A percentile compares a stretch with the other conserved stretches of the same genome.
Evolutionary conservation across 176 grass and related monocot genomes (phyloP).

Genomic region (Phoenix roebelenii): DNA sequence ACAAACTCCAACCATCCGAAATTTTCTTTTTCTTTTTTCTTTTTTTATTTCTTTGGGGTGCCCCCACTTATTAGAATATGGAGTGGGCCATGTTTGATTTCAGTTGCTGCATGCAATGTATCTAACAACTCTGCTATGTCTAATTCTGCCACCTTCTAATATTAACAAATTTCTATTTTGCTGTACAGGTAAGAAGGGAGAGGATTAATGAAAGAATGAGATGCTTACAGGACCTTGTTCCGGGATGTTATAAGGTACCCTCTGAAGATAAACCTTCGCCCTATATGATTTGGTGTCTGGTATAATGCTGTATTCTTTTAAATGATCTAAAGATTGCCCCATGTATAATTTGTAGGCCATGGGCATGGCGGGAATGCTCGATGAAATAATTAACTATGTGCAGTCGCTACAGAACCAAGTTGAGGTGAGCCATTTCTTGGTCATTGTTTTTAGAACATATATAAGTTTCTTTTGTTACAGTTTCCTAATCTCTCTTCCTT

Average conservation of each 20-base stretch:
- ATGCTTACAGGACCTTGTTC: constrained; percentile 21
- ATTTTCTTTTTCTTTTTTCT: too few relatives aligned
- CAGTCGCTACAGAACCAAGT: constrained; percentile 28
- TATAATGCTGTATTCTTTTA: neutral
- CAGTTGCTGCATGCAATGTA: neutral
- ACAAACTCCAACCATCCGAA: too few relatives aligned
- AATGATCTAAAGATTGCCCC: neutral
- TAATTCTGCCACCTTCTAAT: too few relatives aligned
- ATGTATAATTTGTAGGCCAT: neutral
- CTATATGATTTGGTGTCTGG: too few relatives aligned
- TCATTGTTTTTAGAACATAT: neutral
- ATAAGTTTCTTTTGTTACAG: neutral
- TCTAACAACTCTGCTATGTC: too few relatives aligned
- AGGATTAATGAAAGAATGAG: constrained; percentile 29
- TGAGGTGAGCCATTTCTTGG: constrained; percentile 1
- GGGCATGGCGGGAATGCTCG: constrained; percentile 18
- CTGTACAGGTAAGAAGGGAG: constrained; percentile 8
- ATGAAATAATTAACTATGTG: constrained; percentile 27
- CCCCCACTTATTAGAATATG: neutral
- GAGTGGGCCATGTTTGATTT: constrained; percentile 1
- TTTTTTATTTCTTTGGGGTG: too few relatives aligned
- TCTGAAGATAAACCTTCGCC: too few relatives aligned
- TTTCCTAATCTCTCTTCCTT: neutral
- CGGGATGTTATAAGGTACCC: constrained; percentile 23
- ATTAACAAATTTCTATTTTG: too few relatives aligned